Base-by-base conservation (phyloP, 2,329 filamentous ascomycete genomes). In the Neopestalotiopsis sp. region DNA sequence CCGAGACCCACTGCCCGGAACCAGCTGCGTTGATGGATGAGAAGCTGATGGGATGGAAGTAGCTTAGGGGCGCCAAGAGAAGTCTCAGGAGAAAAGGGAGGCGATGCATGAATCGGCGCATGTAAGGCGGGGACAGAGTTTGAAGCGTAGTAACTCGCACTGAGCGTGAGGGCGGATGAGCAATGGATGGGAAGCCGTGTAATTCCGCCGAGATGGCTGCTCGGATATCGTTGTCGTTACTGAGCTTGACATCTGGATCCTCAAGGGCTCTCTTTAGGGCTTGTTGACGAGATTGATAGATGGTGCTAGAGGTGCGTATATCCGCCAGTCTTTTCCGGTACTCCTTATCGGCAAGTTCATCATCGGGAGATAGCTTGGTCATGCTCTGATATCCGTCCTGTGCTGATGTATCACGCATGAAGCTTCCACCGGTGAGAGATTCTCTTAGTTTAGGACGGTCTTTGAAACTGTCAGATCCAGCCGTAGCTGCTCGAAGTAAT, bases 41-140 rank as follows among this genome's bases (percentile, higher is more conserved):
- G 69, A 88, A 83, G 57, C 77, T 78, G 63, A 88, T 81, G 0
- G 85, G 83, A 69, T 88, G 86, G 68, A 88, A 86, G 71, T 88
- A 86, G 69, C 81, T 83, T 4, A 88, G 74, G 0, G 84, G 82
- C 30, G 79, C 82, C 1, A 88, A 79, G 5, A 86, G 79, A 0
- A 85, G 70, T 17, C 85, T 81, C 7, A 84, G 79, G 2, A 87
- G 78, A 66, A 87, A 81, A 0, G 85, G 85, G 4, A 87, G 74
- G 10, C 85, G 80, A 73, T 87, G 85, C 28, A 86, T 64, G 69
- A 86, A 84, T 12, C 73, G 74, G 61, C 81, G 80, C 32, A 84
- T 71, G 9, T 77, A 75, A 2, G 82, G 82, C 40, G 65, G 65
- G 30, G 65, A 67, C 7, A 67, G 17, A 14, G 52, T 67, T 34